Conservation (phyloP, 306 rosid species). For the Carpinus viminea region DNA sequence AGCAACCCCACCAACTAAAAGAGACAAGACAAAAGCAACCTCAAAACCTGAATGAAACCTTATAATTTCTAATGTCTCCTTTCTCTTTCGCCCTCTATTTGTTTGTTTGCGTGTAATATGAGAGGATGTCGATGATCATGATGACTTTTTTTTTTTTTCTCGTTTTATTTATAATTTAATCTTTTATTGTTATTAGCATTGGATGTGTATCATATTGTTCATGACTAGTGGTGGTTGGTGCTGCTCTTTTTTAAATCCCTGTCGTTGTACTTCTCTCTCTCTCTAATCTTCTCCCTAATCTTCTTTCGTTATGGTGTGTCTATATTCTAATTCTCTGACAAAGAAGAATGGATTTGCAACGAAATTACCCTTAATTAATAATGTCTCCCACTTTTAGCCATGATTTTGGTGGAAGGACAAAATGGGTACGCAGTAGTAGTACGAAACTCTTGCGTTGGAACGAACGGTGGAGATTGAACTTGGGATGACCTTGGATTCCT, state of each 20-base stretch:
- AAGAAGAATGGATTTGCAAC: too few relatives aligned
- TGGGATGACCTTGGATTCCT: neutral
- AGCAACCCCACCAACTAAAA: slow-evolving; percentile 68
- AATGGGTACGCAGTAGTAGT: too few relatives aligned
- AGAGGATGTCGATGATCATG: slow-evolving; percentile 1
- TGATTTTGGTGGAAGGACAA: too few relatives aligned
- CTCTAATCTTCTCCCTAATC: neutral
- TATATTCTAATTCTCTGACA: too few relatives aligned
- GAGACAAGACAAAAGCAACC: neutral
- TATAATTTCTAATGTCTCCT: neutral
- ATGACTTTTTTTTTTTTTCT: neutral
- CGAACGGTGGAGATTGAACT: too few relatives aligned
- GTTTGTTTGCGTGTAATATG: slow-evolving; percentile 19
- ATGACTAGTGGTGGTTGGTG: slow-evolving; percentile 17
- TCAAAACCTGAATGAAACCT: neutral
- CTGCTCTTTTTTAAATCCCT: slow-evolving; percentile 2
- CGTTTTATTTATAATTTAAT: neutral
- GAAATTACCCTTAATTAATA: too few relatives aligned
- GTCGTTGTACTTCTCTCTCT: neutral
- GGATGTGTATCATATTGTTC: slow-evolving; percentile 30
- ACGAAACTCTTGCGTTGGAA: too few relatives aligned
- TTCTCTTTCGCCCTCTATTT: neutral
- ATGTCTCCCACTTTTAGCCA: too few relatives aligned
- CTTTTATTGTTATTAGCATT: slow-evolving; percentile 11
- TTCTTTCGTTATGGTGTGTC: neutral